Conservation (phyloP, 495 filamentous ascomycete species). For the Halenospora varia region DNA sequence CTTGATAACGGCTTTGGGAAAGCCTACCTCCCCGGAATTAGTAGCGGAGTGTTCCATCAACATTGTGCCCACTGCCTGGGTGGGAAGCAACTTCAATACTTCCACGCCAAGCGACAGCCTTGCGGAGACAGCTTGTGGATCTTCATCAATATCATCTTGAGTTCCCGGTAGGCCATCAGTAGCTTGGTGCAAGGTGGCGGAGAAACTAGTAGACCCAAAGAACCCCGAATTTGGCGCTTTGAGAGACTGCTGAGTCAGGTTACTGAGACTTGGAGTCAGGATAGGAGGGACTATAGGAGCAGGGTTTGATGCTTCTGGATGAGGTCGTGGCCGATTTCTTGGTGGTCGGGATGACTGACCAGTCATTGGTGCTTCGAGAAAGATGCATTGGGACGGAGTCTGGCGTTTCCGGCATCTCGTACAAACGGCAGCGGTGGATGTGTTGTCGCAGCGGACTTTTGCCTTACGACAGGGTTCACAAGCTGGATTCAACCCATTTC, state of each 20-base stretch:
- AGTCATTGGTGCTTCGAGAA: slow-evolving; percentile 14
- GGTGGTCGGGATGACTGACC: neutral
- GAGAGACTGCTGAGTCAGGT: too few relatives aligned
- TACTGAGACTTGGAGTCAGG: too few relatives aligned
- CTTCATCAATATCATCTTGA: slow-evolving; percentile 4
- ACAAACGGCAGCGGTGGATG: slow-evolving; percentile 34
- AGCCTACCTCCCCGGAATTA: neutral
- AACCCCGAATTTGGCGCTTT: slow-evolving; percentile 27
- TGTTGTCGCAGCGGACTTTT: slow-evolving; percentile 44
- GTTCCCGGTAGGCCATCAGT: slow-evolving; percentile 26
- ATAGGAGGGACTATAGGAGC: slow-evolving; percentile 28
- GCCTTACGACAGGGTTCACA: slow-evolving; percentile 48
- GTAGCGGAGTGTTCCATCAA: neutral
- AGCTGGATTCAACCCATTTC: slow-evolving; percentile 40
- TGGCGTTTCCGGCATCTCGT: slow-evolving; percentile 35
- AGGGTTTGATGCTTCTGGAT: neutral
- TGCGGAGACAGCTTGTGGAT: neutral
- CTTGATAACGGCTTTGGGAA: neutral
- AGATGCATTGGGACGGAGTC: slow-evolving; percentile 22
- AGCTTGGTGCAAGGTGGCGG: neutral
- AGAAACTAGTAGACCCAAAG: slow-evolving; percentile 11
- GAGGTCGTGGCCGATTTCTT: neutral
- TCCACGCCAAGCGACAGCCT: neutral
- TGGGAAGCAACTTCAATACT: neutral
- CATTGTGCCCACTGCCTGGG: neutral